Evolutionary conservation across 192 early-diverging fungal genomes (phyloP), one percentile per base, ranked within the genome.

Genomic region (Lobosporangium transversale): DNA sequence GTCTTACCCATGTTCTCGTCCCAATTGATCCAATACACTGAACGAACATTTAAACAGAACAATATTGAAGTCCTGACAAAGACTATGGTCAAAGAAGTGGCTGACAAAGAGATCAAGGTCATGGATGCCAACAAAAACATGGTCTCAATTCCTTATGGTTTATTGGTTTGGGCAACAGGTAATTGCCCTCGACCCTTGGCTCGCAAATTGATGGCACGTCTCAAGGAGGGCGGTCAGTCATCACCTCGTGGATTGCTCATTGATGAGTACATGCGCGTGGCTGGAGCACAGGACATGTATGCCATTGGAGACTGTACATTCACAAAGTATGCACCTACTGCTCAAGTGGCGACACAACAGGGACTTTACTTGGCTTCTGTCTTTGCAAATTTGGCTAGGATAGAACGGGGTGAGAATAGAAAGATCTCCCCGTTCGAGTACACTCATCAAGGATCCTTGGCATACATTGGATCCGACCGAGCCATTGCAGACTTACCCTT

Each of bases 401-500:
- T 74, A n/a, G 82, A 85, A 8, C 37, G 78, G n/a, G 62, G 81
- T 2, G 48, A 80, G 43, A 53, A 64, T 37, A 78, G 65, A 55
- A 69, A 80, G 53, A 83, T 88, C 35, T 79, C 76, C 17, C 90
- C 92, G 51, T 94, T 93, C 83, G 85, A 90, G 58, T 98, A 96
- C 84, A 84, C 89, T 48, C 92, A 94, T 58, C 85, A 92, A 67
- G 96, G 94, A 29, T 93, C 93, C 10, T 73, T 97, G 45, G 95
- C 94, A 17, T 97, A 98, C 75, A 92, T 98, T 83, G 94, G 95
- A 11, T 87, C 87, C n/a, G 96, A 98, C 64, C 90, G 91, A 81
- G 96, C 95, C 36, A 95, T 98, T 81, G 95, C 95, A 4, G 95
- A 98, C 59, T 70, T 98, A n/a, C 96, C 94, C 17, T 83, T 91